Percentiles rank a stretch among this genome's conserved stretches.
These are phyloP conservation scores for Ascochyta lentis DNA, from an alignment of 2,329 filamentous ascomycete genomes.

Conservation along the genomic window DNA sequence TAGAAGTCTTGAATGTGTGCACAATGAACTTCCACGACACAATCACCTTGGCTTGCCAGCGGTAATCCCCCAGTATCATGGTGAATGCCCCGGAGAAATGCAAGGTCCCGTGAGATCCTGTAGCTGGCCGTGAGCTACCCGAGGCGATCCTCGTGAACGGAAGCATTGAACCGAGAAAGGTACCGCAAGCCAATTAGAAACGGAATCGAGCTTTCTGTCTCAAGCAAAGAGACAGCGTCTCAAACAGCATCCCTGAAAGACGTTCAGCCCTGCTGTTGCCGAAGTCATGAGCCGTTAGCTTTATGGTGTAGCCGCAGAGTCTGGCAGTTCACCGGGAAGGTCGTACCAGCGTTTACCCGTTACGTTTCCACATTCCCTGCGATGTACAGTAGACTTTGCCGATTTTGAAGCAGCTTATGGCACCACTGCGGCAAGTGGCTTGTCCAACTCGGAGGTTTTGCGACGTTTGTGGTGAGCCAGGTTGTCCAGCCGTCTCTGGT, in stretches of 20 bases:
- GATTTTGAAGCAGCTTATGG: constrained; percentile 21
- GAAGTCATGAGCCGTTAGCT: background rate
- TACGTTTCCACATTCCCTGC: constrained; percentile 6
- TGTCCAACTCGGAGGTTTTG: constrained; percentile 26
- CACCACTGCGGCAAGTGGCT: constrained; percentile 23
- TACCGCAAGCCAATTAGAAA: background rate
- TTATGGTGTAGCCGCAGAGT: background rate
- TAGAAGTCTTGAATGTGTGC: background rate
- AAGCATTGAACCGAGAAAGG: background rate
- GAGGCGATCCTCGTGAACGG: constrained; percentile 1
- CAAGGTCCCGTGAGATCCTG: constrained; percentile 1
- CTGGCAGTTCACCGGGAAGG: background rate
- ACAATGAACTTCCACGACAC: constrained; percentile 2
- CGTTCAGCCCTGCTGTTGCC: constrained; percentile 2
- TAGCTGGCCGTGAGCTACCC: constrained; percentile 11
- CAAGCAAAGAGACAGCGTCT: constrained; percentile 2
- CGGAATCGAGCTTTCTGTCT: background rate
- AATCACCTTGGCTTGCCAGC: constrained; percentile 4
- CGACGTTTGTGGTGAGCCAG: constrained; percentile 22
- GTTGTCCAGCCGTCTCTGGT: constrained; percentile 19
- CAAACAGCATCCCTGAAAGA: background rate
- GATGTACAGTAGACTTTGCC: constrained; percentile 4
- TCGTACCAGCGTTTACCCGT: background rate
- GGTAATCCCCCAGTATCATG: constrained; percentile 3
- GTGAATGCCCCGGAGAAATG: background rate